Conservation (phyloP, 2,329 filamentous ascomycete species). For the Penicillium griseofulvum region DNA sequence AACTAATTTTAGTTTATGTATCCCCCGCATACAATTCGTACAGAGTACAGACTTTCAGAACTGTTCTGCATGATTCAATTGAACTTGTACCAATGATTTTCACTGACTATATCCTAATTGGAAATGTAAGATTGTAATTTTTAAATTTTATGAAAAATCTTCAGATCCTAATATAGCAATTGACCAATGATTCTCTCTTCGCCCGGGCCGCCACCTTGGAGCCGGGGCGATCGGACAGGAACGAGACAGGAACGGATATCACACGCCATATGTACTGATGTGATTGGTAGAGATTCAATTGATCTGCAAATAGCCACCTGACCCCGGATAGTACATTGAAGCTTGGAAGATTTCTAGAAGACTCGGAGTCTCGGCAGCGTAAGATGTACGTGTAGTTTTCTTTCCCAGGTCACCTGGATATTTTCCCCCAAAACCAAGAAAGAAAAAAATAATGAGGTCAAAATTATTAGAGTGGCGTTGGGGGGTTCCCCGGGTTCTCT, state of each 20-base stretch:
- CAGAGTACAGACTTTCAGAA: not conserved
- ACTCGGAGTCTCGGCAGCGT: not conserved
- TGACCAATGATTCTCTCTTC: conserved; percentile 3
- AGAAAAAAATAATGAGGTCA: not conserved
- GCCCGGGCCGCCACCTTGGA: not conserved
- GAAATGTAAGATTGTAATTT: not conserved
- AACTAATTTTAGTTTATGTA: not conserved
- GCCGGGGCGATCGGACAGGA: conserved; percentile 3
- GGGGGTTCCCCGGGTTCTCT: conserved; percentile 2
- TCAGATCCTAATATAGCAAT: not conserved
- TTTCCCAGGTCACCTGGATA: conserved; percentile 4
- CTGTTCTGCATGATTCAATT: no score
- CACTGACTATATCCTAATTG: not conserved
- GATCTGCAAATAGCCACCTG: conserved; percentile 6
- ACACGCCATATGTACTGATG: not conserved
- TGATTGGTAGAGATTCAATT: not conserved
- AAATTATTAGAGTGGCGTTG: conserved; percentile 9
- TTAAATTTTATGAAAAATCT: not conserved
- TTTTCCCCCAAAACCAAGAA: not conserved
- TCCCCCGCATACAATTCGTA: not conserved
- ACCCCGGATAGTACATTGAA: not conserved
- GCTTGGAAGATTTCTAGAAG: conserved; percentile 5
- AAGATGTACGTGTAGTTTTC: not conserved
- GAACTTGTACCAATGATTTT: no score
- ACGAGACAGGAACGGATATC: not conserved